phyloP scores from a whole-genome alignment of 2,329 filamentous ascomycete genomes.

The Colletotrichum liriopes region DNA sequence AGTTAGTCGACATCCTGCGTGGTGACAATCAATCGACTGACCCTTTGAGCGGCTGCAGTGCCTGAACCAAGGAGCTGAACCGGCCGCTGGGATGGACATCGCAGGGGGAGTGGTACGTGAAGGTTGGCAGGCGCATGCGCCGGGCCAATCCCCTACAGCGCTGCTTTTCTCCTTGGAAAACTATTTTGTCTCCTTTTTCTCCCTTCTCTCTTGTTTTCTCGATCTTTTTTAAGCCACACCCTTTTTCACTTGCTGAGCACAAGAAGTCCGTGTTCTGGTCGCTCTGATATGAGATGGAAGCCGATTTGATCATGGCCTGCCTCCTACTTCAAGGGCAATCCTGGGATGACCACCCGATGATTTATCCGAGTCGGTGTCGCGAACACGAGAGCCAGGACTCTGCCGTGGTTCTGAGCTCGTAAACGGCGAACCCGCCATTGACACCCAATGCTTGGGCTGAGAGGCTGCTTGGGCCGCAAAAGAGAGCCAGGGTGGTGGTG shows the following conservation, averaged over 20 bases:
- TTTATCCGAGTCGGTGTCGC: constrained; percentile 12
- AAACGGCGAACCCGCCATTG: constrained; percentile 29
- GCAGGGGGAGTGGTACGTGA: neutral
- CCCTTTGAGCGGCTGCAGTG: constrained; percentile 33
- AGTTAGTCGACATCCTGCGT: constrained; percentile 1
- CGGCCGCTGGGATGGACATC: constrained; percentile 11
- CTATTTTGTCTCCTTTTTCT: neutral
- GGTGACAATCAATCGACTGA: neutral
- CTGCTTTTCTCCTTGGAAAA: neutral
- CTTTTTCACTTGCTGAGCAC: neutral
- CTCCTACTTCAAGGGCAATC: neutral
- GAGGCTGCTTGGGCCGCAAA: constrained; percentile 37
- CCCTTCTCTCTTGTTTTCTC: neutral
- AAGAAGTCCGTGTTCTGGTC: neutral
- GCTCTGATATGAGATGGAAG: neutral
- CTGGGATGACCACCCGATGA: neutral
- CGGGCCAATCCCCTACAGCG: constrained; percentile 14
- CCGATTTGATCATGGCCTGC: neutral
- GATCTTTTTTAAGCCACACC: neutral
- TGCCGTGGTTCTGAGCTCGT: constrained; percentile 18
- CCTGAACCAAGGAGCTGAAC: constrained; percentile 16
- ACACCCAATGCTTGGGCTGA: constrained; percentile 36
- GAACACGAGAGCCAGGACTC: constrained; percentile 29
- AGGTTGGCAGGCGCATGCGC: constrained; percentile 12
- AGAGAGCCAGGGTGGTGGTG: constrained; percentile 27